A percentile compares a stretch with the other conserved stretches of the same genome.
Conservation (phyloP, 148 eudicot species). For the Spergularia bocconei region DNA sequence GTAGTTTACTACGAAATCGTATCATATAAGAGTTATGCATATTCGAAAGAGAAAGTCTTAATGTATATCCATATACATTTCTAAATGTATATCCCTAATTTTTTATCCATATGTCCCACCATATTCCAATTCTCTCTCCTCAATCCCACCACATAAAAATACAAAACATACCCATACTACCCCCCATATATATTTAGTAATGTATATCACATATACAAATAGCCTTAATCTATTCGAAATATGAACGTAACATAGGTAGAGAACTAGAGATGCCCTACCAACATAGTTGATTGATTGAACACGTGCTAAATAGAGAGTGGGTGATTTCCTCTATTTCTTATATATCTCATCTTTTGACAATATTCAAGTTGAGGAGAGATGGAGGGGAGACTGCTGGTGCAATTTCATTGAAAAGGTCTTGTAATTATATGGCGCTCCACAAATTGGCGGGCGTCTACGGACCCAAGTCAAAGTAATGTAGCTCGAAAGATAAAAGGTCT, state of each 20-base stretch:
- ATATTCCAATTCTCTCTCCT: too few species aligned
- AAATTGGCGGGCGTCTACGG: slow-evolving; percentile 16
- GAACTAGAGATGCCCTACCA: background rate
- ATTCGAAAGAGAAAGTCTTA: too few species aligned
- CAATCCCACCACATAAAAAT: too few species aligned
- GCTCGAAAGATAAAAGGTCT: background rate
- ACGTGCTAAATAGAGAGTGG: slow-evolving; percentile 6
- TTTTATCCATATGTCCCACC: too few species aligned
- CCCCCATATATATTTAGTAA: too few species aligned
- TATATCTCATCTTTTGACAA: background rate
- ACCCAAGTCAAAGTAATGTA: slow-evolving; percentile 10
- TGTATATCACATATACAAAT: too few species aligned
- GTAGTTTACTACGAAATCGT: too few species aligned
- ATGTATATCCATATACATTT: too few species aligned
- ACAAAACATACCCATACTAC: too few species aligned
- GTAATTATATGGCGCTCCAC: background rate
- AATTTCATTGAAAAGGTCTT: background rate
- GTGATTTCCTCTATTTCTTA: background rate
- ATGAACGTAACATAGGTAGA: background rate
- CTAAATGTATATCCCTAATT: too few species aligned
- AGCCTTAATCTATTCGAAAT: background rate
- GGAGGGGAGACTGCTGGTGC: background rate
- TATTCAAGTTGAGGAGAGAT: background rate
- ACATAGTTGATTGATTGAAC: background rate
- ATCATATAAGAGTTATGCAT: background rate